Evolutionary conservation across 2,329 filamentous ascomycete genomes (phyloP).

Genomic region (Dryadomyces quercus-mongolicae): DNA sequence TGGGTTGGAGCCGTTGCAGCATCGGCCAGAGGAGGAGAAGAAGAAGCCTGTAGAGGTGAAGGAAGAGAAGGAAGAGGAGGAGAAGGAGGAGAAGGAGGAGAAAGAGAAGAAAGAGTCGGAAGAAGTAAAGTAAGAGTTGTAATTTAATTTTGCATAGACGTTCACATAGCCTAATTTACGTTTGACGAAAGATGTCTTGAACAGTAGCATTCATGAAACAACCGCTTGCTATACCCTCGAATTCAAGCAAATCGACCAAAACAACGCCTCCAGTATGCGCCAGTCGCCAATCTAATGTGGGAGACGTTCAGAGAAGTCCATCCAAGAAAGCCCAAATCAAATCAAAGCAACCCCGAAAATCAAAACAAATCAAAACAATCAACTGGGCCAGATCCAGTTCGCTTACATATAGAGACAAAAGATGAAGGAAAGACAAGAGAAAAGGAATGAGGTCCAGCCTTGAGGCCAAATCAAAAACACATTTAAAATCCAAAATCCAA

Average conservation of each 20-base stretch:
- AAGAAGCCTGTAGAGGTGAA: neutral
- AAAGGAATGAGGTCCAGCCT: no score
- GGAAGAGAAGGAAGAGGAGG: neutral
- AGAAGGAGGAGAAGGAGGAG: neutral
- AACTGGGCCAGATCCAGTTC: no score
- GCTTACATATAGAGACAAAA: no score
- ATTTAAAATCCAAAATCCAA: neutral
- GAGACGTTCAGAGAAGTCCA: no score
- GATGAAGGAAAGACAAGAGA: no score
- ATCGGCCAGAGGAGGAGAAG: neutral
- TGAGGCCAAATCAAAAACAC: no score
- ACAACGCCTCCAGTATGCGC: neutral
- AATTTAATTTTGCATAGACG: no score
- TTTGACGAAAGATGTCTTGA: no score
- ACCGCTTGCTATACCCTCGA: neutral
- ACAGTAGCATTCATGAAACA: neutral
- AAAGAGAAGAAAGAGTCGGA: neutral
- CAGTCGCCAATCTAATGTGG: neutral
- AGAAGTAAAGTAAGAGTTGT: neutral
- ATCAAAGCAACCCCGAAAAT: neutral
- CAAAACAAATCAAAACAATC: neutral
- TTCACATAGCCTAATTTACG: neutral
- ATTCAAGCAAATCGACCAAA: neutral
- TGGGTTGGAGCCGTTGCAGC: slow-evolving; percentile 38
- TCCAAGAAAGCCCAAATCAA: neutral